phyloP scores from a whole-genome alignment of 495 filamentous ascomycete genomes.

The Apodospora peruviana region DNA sequence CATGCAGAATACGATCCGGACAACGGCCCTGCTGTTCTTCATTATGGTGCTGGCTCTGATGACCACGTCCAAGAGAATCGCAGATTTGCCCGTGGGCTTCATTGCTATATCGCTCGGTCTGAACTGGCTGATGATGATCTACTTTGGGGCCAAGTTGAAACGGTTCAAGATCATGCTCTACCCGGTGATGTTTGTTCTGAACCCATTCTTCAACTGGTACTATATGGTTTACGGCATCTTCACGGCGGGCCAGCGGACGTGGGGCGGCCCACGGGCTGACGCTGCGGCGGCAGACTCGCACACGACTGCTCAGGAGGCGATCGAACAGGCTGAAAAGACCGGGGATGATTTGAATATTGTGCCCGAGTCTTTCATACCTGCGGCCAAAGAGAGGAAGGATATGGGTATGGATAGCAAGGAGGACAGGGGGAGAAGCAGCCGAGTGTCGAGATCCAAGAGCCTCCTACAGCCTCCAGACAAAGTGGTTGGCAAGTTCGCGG shows the following conservation, averaged over 20 bases:
- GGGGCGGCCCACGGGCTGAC: slow-evolving; percentile 93
- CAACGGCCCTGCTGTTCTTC: slow-evolving; percentile 92
- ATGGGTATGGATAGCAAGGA: slow-evolving; percentile 27
- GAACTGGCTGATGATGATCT: slow-evolving; percentile 95
- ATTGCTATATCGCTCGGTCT: slow-evolving; percentile 92
- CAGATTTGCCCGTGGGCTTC: slow-evolving; percentile 84
- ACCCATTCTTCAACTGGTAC: slow-evolving; percentile 97
- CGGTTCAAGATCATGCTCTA: slow-evolving; percentile 93
- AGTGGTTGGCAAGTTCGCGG: slow-evolving; percentile 67
- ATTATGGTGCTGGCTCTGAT: slow-evolving; percentile 86
- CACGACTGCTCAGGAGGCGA: slow-evolving; percentile 78
- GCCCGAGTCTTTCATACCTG: slow-evolving; percentile 80
- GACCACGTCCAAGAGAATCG: slow-evolving; percentile 72
- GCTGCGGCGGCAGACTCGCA: slow-evolving; percentile 74
- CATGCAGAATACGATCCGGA: slow-evolving; percentile 95
- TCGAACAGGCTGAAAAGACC: slow-evolving; percentile 68
- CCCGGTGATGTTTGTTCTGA: slow-evolving; percentile 90
- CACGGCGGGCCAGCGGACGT: slow-evolving; percentile 91
- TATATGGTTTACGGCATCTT: slow-evolving; percentile 90
- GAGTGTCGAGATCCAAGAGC: slow-evolving; percentile 32
- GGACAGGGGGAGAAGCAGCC: no score
- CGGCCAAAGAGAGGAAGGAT: slow-evolving; percentile 44
- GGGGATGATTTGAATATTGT: slow-evolving; percentile 93
- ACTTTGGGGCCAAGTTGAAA: slow-evolving; percentile 81
- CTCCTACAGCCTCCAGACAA: slow-evolving; percentile 67